Conservation (phyloP, 345 rosid genomes). For the Ceriops decandra region DNA sequence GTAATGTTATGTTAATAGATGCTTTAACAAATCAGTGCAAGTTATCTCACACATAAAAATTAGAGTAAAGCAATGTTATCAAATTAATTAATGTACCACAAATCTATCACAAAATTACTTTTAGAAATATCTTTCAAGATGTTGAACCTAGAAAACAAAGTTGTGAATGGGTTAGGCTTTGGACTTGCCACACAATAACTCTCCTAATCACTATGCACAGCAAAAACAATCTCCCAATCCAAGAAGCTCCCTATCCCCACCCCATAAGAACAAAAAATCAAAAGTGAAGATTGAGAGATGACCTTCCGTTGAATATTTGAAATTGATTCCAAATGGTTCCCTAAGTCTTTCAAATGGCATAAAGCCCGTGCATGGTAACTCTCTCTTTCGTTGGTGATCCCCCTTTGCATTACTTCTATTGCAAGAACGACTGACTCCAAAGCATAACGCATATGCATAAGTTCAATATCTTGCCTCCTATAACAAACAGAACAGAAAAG, state of each 20-base stretch:
- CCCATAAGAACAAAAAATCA: background rate
- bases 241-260: background rate
- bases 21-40: no score
- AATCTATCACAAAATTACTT: slow-evolving; percentile 4
- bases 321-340: slow-evolving; percentile 72
- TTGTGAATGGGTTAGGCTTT: background rate
- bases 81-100: background rate
- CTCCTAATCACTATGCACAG: background rate
- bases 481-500: slow-evolving; percentile 16
- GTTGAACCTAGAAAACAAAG: background rate
- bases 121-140: slow-evolving; percentile 4
- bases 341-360: slow-evolving; percentile 67
- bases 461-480: slow-evolving; percentile 93
- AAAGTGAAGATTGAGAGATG: slow-evolving; percentile 7
- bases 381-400: slow-evolving; percentile 44
- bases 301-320: slow-evolving; percentile 88
- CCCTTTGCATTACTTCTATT: slow-evolving; percentile 62
- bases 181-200: background rate
- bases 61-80: background rate
- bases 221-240: background rate
- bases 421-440: slow-evolving; percentile 81
- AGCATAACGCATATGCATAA: slow-evolving; percentile 95
- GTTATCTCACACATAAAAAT: background rate
- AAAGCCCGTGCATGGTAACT: slow-evolving; percentile 47
- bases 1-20: no score